Evolutionary conservation across 108 stramenopile genomes (phyloP).

Genomic region (Cyclotella atomus): DNA sequence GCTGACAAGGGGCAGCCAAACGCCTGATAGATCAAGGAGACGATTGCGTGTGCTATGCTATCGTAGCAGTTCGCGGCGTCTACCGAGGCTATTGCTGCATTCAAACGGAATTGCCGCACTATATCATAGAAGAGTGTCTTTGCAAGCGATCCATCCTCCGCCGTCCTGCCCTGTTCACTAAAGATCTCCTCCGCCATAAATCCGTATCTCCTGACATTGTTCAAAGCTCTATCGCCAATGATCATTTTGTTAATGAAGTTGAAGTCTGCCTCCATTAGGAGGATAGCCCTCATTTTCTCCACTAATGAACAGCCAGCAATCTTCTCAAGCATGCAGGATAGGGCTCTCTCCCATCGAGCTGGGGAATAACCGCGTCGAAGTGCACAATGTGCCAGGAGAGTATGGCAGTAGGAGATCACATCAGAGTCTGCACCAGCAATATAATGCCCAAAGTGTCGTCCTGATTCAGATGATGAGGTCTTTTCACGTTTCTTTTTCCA

Average conservation of each 20-base stretch:
- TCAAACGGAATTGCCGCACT: background rate
- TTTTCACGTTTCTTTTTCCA: background rate
- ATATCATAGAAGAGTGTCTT: slow-evolving; percentile 8
- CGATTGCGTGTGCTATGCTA: background rate
- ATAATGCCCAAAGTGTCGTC: background rate
- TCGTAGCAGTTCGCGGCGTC: slow-evolving; percentile 25
- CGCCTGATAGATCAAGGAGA: slow-evolving; percentile 1
- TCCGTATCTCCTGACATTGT: slow-evolving; percentile 7
- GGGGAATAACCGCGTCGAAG: background rate
- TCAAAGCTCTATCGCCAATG: slow-evolving; percentile 7
- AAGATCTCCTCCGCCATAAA: slow-evolving; percentile 23
- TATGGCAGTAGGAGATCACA: slow-evolving; percentile 11
- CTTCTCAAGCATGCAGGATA: background rate
- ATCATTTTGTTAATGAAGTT: slow-evolving; percentile 11
- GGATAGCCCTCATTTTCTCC: slow-evolving; percentile 12
- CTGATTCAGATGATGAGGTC: slow-evolving; percentile 13
- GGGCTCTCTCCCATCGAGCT: background rate
- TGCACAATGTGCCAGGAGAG: background rate
- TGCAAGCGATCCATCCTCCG: slow-evolving; percentile 7
- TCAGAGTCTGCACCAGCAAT: background rate
- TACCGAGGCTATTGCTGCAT: slow-evolving; percentile 6
- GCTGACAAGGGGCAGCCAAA: background rate
- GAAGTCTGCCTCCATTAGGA: slow-evolving; percentile 35
- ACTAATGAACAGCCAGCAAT: background rate
- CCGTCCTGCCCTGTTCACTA: slow-evolving; percentile 5